Evolutionary conservation across 163 green algal genomes (phyloP).

Genomic region (Chlorella variabilis): DNA sequence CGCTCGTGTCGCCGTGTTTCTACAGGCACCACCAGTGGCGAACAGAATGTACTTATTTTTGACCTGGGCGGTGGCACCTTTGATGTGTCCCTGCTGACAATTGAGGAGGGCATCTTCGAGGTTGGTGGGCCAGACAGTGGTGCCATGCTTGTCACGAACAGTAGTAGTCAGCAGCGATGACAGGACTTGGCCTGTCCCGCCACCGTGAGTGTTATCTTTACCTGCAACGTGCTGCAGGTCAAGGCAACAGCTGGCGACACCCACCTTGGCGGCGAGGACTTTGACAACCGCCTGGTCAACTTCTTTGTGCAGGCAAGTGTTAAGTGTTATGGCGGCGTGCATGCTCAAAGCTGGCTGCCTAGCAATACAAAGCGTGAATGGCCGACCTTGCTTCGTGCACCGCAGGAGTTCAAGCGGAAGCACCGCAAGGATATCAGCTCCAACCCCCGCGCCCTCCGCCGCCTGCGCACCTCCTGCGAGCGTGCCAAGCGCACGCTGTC

Average conservation of each 20-base stretch:
- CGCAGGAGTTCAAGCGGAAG: constrained; percentile 98
- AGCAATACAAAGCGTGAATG: too few relatives aligned
- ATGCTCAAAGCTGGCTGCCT: too few relatives aligned
- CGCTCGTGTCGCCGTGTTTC: neutral
- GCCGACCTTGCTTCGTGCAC: too few relatives aligned
- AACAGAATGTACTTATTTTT: constrained; percentile 97
- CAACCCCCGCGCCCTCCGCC: constrained; percentile 91
- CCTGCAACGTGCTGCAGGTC: constrained; percentile 48
- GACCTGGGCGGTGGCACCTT: constrained; percentile 95
- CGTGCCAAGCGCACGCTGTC: constrained; percentile 94
- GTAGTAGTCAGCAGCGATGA: too few relatives aligned
- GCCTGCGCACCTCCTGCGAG: constrained; percentile 93
- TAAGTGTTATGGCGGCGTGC: too few relatives aligned
- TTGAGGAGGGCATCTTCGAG: constrained; percentile 97
- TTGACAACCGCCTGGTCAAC: constrained; percentile 90
- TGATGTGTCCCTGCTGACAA: constrained; percentile 95
- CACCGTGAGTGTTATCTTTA: too few relatives aligned
- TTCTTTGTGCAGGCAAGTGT: neutral
- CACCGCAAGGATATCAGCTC: constrained; percentile 95
- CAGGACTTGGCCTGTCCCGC: too few relatives aligned
- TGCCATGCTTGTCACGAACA: too few relatives aligned
- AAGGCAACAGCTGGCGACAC: constrained; percentile 96
- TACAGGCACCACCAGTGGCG: constrained; percentile 48
- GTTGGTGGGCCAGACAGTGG: neutral
- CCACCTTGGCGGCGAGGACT: constrained; percentile 96